Evolutionary conservation across 1,284 basidiomycete species (phyloP), one percentile per base, ranked within the genome.

Genomic region (Pseudozyma flocculosa): DNA sequence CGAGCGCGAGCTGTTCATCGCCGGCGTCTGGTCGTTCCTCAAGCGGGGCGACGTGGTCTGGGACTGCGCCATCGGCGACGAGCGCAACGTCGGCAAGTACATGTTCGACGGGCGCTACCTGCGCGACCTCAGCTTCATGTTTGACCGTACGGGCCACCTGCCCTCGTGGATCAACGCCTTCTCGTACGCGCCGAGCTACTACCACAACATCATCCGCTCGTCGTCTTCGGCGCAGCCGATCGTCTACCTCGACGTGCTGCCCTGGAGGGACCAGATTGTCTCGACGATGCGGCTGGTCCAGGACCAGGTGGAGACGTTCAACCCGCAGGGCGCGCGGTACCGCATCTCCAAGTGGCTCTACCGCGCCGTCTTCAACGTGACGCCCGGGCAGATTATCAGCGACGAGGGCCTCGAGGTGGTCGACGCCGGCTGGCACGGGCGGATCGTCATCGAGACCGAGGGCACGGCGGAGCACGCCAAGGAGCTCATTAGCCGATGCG

Each of bases 311-410:
- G 65, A 76, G 40, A 69, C 78, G 22, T 54, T 70, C 18, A 73
- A 73, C 9, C 73, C 78, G 2, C 73, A 79, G 45, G 76, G 78
- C 13, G 65, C 59, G 23, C 57, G 64, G 17, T 80, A 80, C 59
- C 59, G 72, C 11, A 70, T 81, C 52, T 70, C 73, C 29, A 76
- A 75, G 49, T 80, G 78, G 74, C 72, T 81, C 26, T 80, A 81
- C 61, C 68, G 79, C 4, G 72, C 75, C 0, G 59, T 60, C n/a
- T 65, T 78, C 42, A 59, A 51, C 21, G 46, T 78, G n/a, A 54
- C 51, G 2, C 41, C 53, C 3, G 66, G 68, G 4, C 52, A 66
- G 17, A 68, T 72, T 39, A 68, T 72, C 37, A 55, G 49, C 21
- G 50, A 61, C 15, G 52, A 65, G 26, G 65, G 66, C 2, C 26